Conservation (phyloP, 345 rosid genomes). For the Excoecaria agallocha region DNA sequence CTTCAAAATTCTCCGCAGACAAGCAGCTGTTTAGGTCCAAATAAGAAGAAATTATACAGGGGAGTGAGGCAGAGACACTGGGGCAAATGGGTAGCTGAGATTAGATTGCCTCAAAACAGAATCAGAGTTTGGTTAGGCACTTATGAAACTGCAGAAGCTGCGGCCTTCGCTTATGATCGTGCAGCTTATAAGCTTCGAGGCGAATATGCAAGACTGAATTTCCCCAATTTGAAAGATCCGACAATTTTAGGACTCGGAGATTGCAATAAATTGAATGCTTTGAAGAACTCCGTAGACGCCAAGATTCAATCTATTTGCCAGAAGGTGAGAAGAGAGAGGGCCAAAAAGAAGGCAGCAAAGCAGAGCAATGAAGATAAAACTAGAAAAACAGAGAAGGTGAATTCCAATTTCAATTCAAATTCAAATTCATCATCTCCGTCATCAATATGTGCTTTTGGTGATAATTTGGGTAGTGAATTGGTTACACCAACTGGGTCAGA, state of each 20-base stretch:
- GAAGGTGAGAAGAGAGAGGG: conserved; percentile 62
- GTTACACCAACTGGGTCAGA: conserved; percentile 39
- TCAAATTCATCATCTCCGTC: conserved; percentile 23
- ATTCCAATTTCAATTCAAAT: conserved; percentile 27
- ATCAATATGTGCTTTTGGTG: conserved; percentile 35
- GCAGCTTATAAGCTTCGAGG: conserved; percentile 98
- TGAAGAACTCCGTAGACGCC: conserved; percentile 70
- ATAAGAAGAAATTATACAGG: conserved; percentile 80
- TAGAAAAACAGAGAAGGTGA: conserved; percentile 25
- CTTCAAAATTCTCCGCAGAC: conserved; percentile 34
- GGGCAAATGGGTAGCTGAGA: conserved; percentile 99
- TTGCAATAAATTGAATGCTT: conserved; percentile 46
- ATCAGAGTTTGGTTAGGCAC: conserved; percentile 96
- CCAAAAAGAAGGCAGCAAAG: conserved; percentile 47
- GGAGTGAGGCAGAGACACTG: conserved; percentile 99
- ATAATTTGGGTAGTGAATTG: conserved; percentile 40
- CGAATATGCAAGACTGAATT: conserved; percentile 85
- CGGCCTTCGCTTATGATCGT: conserved; percentile 94
- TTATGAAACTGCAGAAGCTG: conserved; percentile 85
- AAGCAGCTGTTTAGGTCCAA: conserved; percentile 25
- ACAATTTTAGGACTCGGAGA: conserved; percentile 60
- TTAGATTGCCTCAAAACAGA: conserved; percentile 92
- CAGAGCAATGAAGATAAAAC: conserved; percentile 15
- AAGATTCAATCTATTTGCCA: conserved; percentile 90
- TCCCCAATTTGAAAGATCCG: conserved; percentile 73